Evolutionary conservation across 2,329 filamentous ascomycete species (phyloP).

Genomic region (Aspergillus transmontanensis): DNA sequence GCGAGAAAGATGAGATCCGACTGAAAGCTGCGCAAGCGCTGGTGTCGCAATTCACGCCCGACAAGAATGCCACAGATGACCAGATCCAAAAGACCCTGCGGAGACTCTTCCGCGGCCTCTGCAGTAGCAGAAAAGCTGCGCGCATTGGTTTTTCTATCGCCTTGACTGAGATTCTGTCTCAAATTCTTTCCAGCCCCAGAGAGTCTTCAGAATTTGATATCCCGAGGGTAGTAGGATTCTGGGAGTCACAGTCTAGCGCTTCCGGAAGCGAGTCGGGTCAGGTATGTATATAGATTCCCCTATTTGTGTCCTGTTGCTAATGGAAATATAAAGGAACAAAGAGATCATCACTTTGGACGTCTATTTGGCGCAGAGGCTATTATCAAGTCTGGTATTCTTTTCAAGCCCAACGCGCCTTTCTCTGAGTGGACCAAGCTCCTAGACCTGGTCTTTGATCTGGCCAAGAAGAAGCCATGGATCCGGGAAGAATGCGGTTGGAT

Average conservation of each 20-base stretch:
- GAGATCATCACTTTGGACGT: slow-evolving; percentile 81
- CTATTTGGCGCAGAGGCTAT: slow-evolving; percentile 87
- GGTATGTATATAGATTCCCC: slow-evolving; percentile 38
- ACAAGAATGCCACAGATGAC: slow-evolving; percentile 43
- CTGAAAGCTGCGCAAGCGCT: slow-evolving; percentile 49
- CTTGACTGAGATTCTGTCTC: slow-evolving; percentile 75
- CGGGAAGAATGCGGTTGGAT: slow-evolving; percentile 85
- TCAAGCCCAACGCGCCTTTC: slow-evolving; percentile 57
- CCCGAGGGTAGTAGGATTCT: slow-evolving; percentile 51
- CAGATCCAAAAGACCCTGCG: slow-evolving; percentile 49
- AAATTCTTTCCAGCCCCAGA: slow-evolving; percentile 59
- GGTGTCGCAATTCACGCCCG: slow-evolving; percentile 47
- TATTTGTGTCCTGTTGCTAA: not conserved
- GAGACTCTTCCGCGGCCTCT: slow-evolving; percentile 81
- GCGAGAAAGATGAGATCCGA: slow-evolving; percentile 49
- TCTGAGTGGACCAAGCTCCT: slow-evolving; percentile 63
- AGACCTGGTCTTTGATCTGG: slow-evolving; percentile 71
- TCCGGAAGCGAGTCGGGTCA: slow-evolving; percentile 57
- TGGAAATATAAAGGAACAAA: slow-evolving; percentile 67
- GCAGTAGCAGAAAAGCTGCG: slow-evolving; percentile 86
- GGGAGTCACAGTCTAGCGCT: slow-evolving; percentile 55
- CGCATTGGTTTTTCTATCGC: slow-evolving; percentile 88
- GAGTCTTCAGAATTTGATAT: slow-evolving; percentile 41
- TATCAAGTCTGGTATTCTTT: slow-evolving; percentile 74
- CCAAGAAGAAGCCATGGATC: slow-evolving; percentile 83